A percentile compares a stretch with the other conserved stretches of the same genome.
Evolutionary conservation across 1,139 yeast genomes (phyloP).

Genomic region (Taiozyma sp.): DNA sequence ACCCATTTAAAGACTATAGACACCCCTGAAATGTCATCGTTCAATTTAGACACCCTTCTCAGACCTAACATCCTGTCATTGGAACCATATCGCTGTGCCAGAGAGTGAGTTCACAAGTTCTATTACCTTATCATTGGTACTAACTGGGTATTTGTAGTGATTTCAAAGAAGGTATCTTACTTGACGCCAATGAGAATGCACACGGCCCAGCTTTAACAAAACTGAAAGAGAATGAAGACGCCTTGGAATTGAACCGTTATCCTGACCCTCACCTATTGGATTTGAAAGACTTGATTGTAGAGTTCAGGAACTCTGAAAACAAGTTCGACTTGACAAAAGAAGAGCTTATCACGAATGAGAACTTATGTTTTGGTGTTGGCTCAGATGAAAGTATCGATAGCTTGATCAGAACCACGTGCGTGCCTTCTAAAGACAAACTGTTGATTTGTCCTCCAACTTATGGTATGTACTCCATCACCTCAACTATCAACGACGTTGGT

Average conservation of each 20-base stretch:
- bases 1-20: neutral
- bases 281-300: constrained; percentile 65
- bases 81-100: constrained; percentile 92
- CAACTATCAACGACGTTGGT: constrained; percentile 81
- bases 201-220: constrained; percentile 73
- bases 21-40: constrained; percentile 22
- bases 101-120: constrained; percentile 45
- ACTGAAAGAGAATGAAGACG: constrained; percentile 31
- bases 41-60: constrained; percentile 54
- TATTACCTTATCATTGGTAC: constrained; percentile 7
- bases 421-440: constrained; percentile 77
- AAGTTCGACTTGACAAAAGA: constrained; percentile 11
- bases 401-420: constrained; percentile 76
- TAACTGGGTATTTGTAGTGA: constrained; percentile 35
- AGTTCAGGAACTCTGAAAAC: constrained; percentile 55
- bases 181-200: constrained; percentile 96
- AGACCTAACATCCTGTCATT: constrained; percentile 79
- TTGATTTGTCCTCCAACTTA: constrained; percentile 93
- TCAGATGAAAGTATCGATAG: constrained; percentile 95
- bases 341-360: constrained; percentile 46
- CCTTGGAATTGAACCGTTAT: constrained; percentile 67
- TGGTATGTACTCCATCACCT: constrained; percentile 94
- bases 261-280: constrained; percentile 96
- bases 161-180: constrained; percentile 74
- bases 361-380: constrained; percentile 92